Base-by-base conservation (phyloP, 257 asterid species). In the Solanum piurae region DNA sequence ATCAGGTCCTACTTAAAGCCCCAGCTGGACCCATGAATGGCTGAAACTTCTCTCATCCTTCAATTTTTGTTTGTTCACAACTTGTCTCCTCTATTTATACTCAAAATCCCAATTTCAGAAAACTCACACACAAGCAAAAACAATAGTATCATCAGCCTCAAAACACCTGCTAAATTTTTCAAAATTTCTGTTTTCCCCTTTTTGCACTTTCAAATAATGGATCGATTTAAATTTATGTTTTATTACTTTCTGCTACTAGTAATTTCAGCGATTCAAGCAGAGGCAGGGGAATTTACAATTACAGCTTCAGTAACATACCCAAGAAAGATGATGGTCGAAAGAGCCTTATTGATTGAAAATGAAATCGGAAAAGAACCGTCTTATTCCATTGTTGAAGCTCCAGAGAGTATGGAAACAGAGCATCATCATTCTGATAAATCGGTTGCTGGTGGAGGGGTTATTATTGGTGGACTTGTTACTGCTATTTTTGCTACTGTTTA, bases 381-480 rank as follows among this genome's bases (percentile, higher is more conserved):
- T 49, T 58, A 18, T 55, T 20, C 44, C 4, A 85, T 58, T 60
- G 95, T 93, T 10, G 95, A 92, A 71, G 95, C 93, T 31, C 95
- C 94, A 75, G 93, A 88, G 87, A 88, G 86, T 75, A 87, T 89
- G 37, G 89, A 88, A 87, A 68, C 79, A 85, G 88, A 88, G 72
- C 95, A 92, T 88, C 95, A 88, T 85, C 91, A 94, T 38, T 33
- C 94, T 79, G 95, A 92, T 73, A 91, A 87, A 82, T 94, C 95
- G 0, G 94, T 88, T 49, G 95, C 95, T 3, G 98, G 95, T 62
- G 96, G 96, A 8, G 95, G 95, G 46, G 95, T 95, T 66, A 94
- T 95, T 21, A 88, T 95, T 77, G 98, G 98, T 87, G 98, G 98
- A 37, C 98, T 95, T 87, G 93, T 93, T 73, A 93, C 98, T 86